Base-by-base conservation (phyloP, 108 stramenopile species). In the Chaetoceros muelleri region DNA sequence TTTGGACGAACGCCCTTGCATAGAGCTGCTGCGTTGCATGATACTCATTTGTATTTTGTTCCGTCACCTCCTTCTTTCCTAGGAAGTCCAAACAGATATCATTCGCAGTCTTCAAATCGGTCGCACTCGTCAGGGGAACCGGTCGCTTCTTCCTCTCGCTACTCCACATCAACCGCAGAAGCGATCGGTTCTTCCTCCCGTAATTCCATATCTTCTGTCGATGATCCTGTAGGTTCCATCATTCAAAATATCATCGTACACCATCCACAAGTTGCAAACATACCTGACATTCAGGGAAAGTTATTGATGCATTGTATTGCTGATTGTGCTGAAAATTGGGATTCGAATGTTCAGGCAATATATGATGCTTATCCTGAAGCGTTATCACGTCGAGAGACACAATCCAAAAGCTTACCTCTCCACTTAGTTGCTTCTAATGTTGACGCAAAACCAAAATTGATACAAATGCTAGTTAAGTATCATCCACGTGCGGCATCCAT, bases 1-100 rank as follows among this genome's bases (percentile, higher is more conserved):
- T 58, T 69, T 47, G 87, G 87, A 13, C 55, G 74, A 52, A 72
- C 82, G 0, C 87, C 87, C 0, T 74, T 90, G 27, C 84, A 90
- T 71, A 75, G 84, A 24, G 78, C 84, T 20, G 62, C 67, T 0
- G 50, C 57, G 65, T 26, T 40, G 5, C 57, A 65, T 28, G 60
- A 66, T 46, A 26, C 60, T 20, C 59, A 47, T 40, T 45, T 46
- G 18, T 20, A 51, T 19, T 21, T 52, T 27, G n/a, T 31, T 25
- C 44, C 25, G 34, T 27, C 53, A 17, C 28, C 40, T 2, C 16
- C 61, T 2, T 5, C 53, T 20, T 8, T 28, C 13, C 29, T 31
- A 20, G 17, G 10, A 7, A 55, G 61, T 55, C 40, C 46, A 26
- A 25, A 49, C 48, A 25, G 23, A 21, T 13, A 13, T 44, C 20